Percentiles rank a stretch among this genome's conserved stretches.
These are phyloP conservation scores for Neurospora tetraspora DNA, from an alignment of 495 filamentous ascomycete species.

Conservation along the genomic window DNA sequence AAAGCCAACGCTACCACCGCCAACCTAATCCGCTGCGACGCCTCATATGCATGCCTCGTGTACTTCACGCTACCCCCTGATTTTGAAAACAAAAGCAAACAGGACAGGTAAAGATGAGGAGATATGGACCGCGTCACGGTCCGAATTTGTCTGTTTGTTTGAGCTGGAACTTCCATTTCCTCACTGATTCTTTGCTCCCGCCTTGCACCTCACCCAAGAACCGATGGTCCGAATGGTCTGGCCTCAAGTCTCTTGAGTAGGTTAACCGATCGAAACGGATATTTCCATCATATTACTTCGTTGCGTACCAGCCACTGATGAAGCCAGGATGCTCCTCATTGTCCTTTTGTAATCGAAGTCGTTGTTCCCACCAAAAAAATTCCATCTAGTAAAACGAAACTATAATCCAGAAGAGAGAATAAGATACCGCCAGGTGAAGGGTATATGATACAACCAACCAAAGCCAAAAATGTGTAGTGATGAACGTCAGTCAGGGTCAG, in stretches of 20 bases:
- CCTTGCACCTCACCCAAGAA: background rate
- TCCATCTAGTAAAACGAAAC: background rate
- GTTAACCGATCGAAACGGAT: background rate
- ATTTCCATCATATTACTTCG: background rate
- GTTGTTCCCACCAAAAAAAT: background rate
- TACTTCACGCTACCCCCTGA: slow-evolving; percentile 1
- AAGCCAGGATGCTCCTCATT: background rate
- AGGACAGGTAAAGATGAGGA: background rate
- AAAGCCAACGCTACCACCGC: background rate
- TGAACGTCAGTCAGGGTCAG: background rate
- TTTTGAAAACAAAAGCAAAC: background rate
- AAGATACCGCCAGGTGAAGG: background rate
- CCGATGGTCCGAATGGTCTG: background rate
- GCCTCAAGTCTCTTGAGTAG: background rate
- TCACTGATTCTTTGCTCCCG: background rate
- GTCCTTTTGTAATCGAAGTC: background rate
- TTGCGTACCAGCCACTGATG: background rate
- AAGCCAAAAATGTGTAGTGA: background rate
- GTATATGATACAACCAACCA: background rate
- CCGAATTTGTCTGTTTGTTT: background rate
- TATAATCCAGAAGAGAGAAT: background rate
- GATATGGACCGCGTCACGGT: background rate
- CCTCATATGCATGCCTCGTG: slow-evolving; percentile 5
- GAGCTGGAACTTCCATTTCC: background rate
- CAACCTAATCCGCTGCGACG: background rate